Base-by-base conservation (phyloP, 1,139 yeast species). In the Suhomyces coccinellae region DNA sequence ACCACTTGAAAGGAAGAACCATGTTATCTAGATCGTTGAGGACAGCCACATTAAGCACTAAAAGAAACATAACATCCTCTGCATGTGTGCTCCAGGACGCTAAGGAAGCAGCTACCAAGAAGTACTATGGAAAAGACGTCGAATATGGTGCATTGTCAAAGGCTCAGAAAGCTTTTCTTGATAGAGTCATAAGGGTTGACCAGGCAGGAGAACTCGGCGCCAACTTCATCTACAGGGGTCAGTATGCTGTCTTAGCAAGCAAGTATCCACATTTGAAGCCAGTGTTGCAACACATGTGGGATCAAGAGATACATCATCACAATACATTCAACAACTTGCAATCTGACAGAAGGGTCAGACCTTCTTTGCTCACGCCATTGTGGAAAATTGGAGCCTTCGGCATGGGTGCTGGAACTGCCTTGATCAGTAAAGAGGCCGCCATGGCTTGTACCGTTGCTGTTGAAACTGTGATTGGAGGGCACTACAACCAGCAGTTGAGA, bases 121-220 rank as follows among this genome's bases (percentile, higher is more conserved):
- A 59, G 38, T 57, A 58, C 44, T 48, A 54, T 35, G 55, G 59
- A 11, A 54, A 56, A 16, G 61, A 66, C 39, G 56, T 70, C 5
- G 59, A 54, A 44, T 73, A 71, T 47, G 79, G 78, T 1, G 62
- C 74, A 5, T 59, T 82, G 41, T 74, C 82, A 3, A 67, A 67
- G 38, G 87, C 87, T 0, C 91, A 85, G 57, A 72, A 71, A 51
- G 90, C 90, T 1, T 87, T 77, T 52, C 73, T 90, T 26, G 89
- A 87, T 47, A 69, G 93, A 48, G 83, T 85, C 1, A 80, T 93
- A 22, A 74, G 99, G 43, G 99, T 93, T 8, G 98, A 93, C 60
- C 99, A 93, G 65, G 97, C 99, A 1, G 99, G 99, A 33, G 99
- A 93, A 62, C 77, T 93, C n/a, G 99, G 98, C 2, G 99, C 99